These are phyloP conservation scores for Citrullus colocynthis DNA, from an alignment of 306 rosid genomes.

Conservation along the genomic window DNA sequence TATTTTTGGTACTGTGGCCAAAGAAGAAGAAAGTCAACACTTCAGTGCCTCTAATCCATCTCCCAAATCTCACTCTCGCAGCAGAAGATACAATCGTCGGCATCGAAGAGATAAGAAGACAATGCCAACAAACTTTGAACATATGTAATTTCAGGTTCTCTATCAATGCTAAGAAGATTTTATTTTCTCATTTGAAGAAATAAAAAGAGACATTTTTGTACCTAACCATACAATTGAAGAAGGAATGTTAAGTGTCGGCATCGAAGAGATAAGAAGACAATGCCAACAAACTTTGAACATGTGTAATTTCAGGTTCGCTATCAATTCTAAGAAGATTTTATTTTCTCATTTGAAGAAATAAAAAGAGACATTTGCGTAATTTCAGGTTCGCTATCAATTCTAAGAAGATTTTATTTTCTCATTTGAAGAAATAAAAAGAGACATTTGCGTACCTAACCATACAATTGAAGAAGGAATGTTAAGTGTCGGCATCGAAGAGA, in stretches of 20 bases:
- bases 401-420: not conserved
- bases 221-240: not conserved
- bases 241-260: slow-evolving; percentile 23
- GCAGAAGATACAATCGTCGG: slow-evolving; percentile 52
- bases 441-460: not conserved
- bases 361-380: not conserved
- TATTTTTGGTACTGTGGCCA: slow-evolving; percentile 37
- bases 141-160: slow-evolving; percentile 8
- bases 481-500: slow-evolving; percentile 39
- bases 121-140: slow-evolving; percentile 13
- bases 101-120: slow-evolving; percentile 41
- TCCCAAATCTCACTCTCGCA: slow-evolving; percentile 26
- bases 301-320: slow-evolving; percentile 8
- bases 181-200: not conserved
- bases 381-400: slow-evolving; percentile 1
- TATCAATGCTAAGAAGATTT: not conserved
- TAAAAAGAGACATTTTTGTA: not conserved
- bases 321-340: not conserved
- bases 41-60: slow-evolving; percentile 24
- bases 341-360: not conserved
- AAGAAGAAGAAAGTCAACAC: slow-evolving; percentile 35
- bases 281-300: slow-evolving; percentile 11
- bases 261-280: slow-evolving; percentile 35
- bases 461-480: not conserved
- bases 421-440: not conserved